Evolutionary conservation across 2,329 filamentous ascomycete genomes (phyloP).

Genomic region (Plectosphaerella plurivora): DNA sequence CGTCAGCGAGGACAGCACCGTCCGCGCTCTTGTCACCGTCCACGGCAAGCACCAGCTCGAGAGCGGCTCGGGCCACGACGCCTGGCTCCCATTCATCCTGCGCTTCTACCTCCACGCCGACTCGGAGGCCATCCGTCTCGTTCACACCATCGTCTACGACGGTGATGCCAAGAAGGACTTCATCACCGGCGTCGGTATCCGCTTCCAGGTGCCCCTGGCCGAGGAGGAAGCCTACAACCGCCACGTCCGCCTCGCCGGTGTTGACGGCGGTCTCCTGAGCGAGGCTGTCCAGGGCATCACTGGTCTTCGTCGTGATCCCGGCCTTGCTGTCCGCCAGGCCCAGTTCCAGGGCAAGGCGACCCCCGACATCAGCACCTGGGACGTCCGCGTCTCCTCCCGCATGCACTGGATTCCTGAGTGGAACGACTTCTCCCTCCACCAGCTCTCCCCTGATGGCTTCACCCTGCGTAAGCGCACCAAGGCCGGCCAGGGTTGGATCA

Average conservation of each 20-base stretch:
- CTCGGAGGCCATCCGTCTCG: slow-evolving; percentile 48
- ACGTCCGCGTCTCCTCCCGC: slow-evolving; percentile 35
- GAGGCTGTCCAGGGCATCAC: slow-evolving; percentile 58
- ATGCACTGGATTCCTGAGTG: slow-evolving; percentile 54
- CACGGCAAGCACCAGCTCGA: slow-evolving; percentile 29
- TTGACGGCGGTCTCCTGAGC: slow-evolving; percentile 48
- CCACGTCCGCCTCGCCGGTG: slow-evolving; percentile 52
- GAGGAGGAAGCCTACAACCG: slow-evolving; percentile 52
- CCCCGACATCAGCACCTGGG: slow-evolving; percentile 40
- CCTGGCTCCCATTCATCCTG: slow-evolving; percentile 51
- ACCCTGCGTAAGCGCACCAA: slow-evolving; percentile 57
- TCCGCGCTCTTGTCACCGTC: slow-evolving; percentile 43
- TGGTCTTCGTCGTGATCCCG: slow-evolving; percentile 52
- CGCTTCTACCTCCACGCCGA: slow-evolving; percentile 56
- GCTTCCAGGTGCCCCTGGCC: slow-evolving; percentile 49
- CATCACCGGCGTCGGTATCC: slow-evolving; percentile 49
- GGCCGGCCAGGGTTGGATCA: slow-evolving; percentile 51
- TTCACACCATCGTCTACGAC: slow-evolving; percentile 55
- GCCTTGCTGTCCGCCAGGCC: slow-evolving; percentile 37
- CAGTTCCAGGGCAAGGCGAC: slow-evolving; percentile 44
- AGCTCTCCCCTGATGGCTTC: slow-evolving; percentile 57
- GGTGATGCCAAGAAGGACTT: slow-evolving; percentile 44
- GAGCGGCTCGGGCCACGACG: slow-evolving; percentile 25
- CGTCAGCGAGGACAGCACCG: slow-evolving; percentile 34
- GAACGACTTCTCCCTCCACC: slow-evolving; percentile 52